These are phyloP conservation scores for Suillus subalutaceus DNA, from an alignment of 768 basidiomycete species.

Conservation along the genomic window DNA sequence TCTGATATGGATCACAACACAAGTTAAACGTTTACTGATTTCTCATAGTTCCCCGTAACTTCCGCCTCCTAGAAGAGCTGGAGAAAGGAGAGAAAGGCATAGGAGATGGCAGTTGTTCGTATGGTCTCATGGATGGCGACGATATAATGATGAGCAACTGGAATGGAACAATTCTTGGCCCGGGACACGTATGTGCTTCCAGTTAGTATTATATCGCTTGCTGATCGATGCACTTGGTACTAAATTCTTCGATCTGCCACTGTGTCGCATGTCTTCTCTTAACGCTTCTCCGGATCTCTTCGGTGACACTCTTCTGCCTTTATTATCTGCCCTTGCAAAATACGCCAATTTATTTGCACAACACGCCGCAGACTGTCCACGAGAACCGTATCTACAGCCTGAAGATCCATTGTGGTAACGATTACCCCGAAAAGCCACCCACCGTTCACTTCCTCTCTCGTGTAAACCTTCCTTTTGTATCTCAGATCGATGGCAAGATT, in stretches of 20 bases:
- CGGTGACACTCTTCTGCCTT: background rate
- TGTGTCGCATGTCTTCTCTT: background rate
- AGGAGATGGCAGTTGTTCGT: slow-evolving; percentile 97
- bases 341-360: background rate
- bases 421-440: slow-evolving; percentile 80
- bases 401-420: slow-evolving; percentile 80
- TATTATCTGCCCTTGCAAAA: background rate
- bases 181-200: slow-evolving; percentile 78
- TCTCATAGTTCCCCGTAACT: slow-evolving; percentile 91
- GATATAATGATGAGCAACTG: slow-evolving; percentile 98
- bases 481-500: slow-evolving; percentile 72
- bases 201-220: background rate
- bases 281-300: background rate
- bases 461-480: slow-evolving; percentile 94
- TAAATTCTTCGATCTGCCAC: background rate
- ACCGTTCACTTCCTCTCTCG: slow-evolving; percentile 82
- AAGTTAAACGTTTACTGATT: slow-evolving; percentile 3
- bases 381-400: slow-evolving; percentile 99
- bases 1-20: slow-evolving; percentile 12
- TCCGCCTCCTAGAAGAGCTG: slow-evolving; percentile 95
- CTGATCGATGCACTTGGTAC: background rate
- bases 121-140: slow-evolving; percentile 92
- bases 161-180: slow-evolving; percentile 99
- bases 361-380: slow-evolving; percentile 75
- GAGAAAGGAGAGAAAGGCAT: slow-evolving; percentile 99